Evolutionary conservation across 306 rosid genomes (phyloP), one percentile per base, ranked within the genome.

Genomic region (Quercus mongolica): DNA sequence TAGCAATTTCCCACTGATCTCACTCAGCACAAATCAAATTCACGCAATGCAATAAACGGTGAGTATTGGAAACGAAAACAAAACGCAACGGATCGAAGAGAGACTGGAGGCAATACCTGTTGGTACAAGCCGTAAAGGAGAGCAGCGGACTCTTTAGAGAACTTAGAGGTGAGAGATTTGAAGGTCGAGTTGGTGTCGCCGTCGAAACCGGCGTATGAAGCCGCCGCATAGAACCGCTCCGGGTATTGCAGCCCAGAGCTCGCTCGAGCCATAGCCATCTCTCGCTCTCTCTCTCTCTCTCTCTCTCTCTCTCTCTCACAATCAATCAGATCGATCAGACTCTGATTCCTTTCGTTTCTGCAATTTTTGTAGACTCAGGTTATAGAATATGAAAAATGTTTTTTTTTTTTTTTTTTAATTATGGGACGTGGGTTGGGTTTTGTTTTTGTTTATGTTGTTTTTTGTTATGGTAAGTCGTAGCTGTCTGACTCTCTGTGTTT

Each of bases 191-290:
- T 89, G 38, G 98, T 87, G 70, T 89, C 86, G 87, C 94, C 96
- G 74, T 94, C 97, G 44, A 94, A 92, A 3, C 97, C 98, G 4
- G 86, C 98, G 76, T 89, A 94, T 4, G 97, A 84, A 33, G 97
- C 93, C 69, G 97, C 98, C 49, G 97, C 94, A 91, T 86, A 89
- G 88, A 94, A 94, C 57, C 97, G 89, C 74, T 94, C 97, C 46
- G 98, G 98, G 84, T 94, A 94, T 74, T 94, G 98, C 56, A 92
- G 83, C 30, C 94, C 93, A 73, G 97, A 94, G 85, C 88, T 87
- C 62, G 85, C 88, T 75, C 96, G 88, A 84, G 86, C 92, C 96
- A 94, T 94, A 63, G 88, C 81, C 79, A 58, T 68, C 74, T 80
- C 33, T 71, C 62, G 52, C 65, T 74, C 44, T 38, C 46, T 7